Base-by-base conservation (phyloP, 345 rosid genomes). In the Camelina hispida region DNA sequence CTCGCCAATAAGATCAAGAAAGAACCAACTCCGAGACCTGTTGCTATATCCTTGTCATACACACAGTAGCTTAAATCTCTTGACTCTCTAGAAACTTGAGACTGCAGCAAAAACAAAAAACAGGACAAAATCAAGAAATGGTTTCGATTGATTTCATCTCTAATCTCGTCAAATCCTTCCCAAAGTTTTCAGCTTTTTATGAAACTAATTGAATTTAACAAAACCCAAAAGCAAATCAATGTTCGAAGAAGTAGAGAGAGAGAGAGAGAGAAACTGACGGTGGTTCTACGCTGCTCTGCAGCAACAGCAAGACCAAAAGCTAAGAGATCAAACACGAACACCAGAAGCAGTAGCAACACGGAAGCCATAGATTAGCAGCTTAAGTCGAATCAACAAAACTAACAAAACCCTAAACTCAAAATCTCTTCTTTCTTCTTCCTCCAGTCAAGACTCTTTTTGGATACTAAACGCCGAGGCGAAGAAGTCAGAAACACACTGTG, bases 231-330 rank as follows among this genome's bases (percentile, higher is more conserved):
- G 37, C 61, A 47, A 58, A 66, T 66, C 16, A 50, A 42, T 25
- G 35, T 53, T 53, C 0, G 59, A 43, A 35, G 47, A 12, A 66
- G 16, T 32, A 17, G 47, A 37, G 53, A 43, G 23, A 30, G 58
- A 7, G 32, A 35, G 37, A n/a, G n/a, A 35, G 38, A 53, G 62
- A 62, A 66, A 86, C 95, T 83, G 68, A 95, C 93, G 66, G 93
- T 83, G 74, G 84, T 87, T 77, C 97, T 84, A 59, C 97, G 85
- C 78, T 89, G 97, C 84, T 92, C 97, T 60, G 99, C 97, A 73
- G 96, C 97, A 62, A 95, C 93, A 61, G 99, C 97, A 66, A 95
- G 91, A n/a, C 81, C 89, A 79, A 92, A 95, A 73, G 99, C 96
- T 57, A 92, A 71, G 73, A 92, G 78, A 87, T 90, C 89, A 80